These are phyloP conservation scores for Lasiodiplodia sp. DNA, from an alignment of 2,329 filamentous ascomycete species.

Conservation along the genomic window DNA sequence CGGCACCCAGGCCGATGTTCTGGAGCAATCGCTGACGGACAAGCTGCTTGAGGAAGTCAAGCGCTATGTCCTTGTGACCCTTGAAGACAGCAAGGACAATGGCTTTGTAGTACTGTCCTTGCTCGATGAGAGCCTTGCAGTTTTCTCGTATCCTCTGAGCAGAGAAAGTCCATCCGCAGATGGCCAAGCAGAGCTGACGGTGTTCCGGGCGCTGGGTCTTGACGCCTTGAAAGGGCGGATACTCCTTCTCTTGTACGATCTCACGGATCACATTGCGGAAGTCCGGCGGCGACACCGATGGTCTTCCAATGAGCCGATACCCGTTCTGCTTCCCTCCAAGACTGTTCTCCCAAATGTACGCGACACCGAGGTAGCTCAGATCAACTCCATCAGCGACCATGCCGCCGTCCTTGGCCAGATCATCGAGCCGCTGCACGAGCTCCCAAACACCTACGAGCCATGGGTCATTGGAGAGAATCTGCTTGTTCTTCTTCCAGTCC, in stretches of 20 bases:
- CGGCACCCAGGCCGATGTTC: conserved; percentile 57
- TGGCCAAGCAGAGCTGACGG: conserved; percentile 75
- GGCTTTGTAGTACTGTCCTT: conserved; percentile 73
- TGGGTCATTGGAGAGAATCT: conserved; percentile 73
- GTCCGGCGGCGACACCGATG: conserved; percentile 61
- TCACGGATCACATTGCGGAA: conserved; percentile 62
- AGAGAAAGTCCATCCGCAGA: conserved; percentile 75
- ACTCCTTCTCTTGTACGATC: conserved; percentile 68
- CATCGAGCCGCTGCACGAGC: conserved; percentile 72
- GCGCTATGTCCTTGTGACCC: conserved; percentile 71
- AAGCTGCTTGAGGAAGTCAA: conserved; percentile 72
- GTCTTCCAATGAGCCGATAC: conserved; percentile 37
- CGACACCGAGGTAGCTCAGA: conserved; percentile 77
- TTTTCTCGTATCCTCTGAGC: conserved; percentile 56
- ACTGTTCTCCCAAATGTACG: conserved; percentile 74
- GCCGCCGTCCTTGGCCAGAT: conserved; percentile 69
- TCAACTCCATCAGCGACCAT: conserved; percentile 75
- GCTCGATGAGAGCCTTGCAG: conserved; percentile 60
- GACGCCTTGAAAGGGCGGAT: conserved; percentile 70
- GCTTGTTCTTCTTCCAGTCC: conserved; percentile 69
- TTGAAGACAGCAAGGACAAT: conserved; percentile 79
- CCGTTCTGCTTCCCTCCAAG: conserved; percentile 60
- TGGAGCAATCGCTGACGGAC: conserved; percentile 72
- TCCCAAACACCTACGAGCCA: conserved; percentile 83
- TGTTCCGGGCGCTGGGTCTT: conserved; percentile 72